Evolutionary conservation across 2,329 filamentous ascomycete species (phyloP), one percentile per base, ranked within the genome.

Genomic region (Elsinoe necatrix): DNA sequence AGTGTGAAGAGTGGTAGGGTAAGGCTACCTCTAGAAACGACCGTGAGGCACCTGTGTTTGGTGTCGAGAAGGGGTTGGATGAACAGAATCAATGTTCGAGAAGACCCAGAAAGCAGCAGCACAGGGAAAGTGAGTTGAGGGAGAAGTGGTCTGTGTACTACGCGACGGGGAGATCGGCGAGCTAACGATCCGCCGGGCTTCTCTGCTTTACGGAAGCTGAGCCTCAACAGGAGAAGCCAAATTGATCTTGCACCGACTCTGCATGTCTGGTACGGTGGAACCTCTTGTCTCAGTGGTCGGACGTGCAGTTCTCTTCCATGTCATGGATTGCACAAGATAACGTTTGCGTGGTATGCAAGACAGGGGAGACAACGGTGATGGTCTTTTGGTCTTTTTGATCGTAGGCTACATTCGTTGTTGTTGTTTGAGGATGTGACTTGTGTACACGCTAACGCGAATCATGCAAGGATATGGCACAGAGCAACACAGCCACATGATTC

Each of bases 281-380:
- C 16, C 25, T 29, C 43, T 23, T 52, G 48, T 52, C 48, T 52
- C 48, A 52, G 48, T 20, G 48, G 48, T 39, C 48, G 20, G 48
- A 52, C 48, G 34, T 37, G 14, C 18, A 39, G 48, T 52, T 52
- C 48, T 4, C 6, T 31, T 29, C 21, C 18, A 50, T 31, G 45
- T 16, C 29, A 31, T 50, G 45, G 45, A 20, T 21, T 43, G 39
- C 39, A 20, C 20, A 21, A 20, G 20, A 42, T n/a, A 20, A 42
- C 39, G 39, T 42, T 20, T 42, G 16, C 39, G 20, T 45, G 41
- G 11, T n/a, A 45, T 45, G 41, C 41, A 25, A 45, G 41, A 45
- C 41, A 45, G 20, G 41, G 41, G 41, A 7, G 41, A 45, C 12
- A 25, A 45, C 20, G 41, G 41, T 25, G 12, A 23, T 21, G 21